These are phyloP conservation scores for Mucor racemosus DNA, from an alignment of 371 early-diverging fungal genomes.

Conservation along the genomic window DNA sequence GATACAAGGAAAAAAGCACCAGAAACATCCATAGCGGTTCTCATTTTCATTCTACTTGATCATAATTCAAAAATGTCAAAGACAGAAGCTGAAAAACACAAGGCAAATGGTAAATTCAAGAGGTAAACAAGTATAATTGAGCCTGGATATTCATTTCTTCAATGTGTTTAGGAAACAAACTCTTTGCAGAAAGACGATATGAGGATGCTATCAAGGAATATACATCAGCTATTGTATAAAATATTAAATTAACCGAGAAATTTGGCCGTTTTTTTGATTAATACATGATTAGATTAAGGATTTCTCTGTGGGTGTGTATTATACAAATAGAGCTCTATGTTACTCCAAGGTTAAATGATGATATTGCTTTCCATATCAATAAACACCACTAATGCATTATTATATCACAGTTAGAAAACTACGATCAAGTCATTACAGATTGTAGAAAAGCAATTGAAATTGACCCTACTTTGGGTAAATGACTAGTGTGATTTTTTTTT, in stretches of 20 bases:
- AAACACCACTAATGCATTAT: neutral
- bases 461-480: conserved; percentile 61
- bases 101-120: conserved; percentile 31
- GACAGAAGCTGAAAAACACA: conserved; percentile 45
- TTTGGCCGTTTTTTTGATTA: neutral
- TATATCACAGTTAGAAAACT: conserved; percentile 51
- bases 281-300: conserved; percentile 60
- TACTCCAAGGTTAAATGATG: conserved; percentile 66
- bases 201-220: conserved; percentile 77
- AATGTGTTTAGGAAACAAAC: conserved; percentile 52
- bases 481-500: neutral
- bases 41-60: neutral
- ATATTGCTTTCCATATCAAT: neutral
- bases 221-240: conserved; percentile 72
- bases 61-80: conserved; percentile 22
- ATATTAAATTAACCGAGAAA: neutral
- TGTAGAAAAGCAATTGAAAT: conserved; percentile 77
- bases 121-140: neutral
- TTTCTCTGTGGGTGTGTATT: conserved; percentile 67
- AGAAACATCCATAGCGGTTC: neutral
- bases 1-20: neutral
- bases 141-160: too few species aligned
- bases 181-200: conserved; percentile 60
- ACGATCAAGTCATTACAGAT: conserved; percentile 64
- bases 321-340: conserved; percentile 81